Evolutionary conservation across 345 rosid genomes (phyloP).

Genomic region (Salix dunnii): DNA sequence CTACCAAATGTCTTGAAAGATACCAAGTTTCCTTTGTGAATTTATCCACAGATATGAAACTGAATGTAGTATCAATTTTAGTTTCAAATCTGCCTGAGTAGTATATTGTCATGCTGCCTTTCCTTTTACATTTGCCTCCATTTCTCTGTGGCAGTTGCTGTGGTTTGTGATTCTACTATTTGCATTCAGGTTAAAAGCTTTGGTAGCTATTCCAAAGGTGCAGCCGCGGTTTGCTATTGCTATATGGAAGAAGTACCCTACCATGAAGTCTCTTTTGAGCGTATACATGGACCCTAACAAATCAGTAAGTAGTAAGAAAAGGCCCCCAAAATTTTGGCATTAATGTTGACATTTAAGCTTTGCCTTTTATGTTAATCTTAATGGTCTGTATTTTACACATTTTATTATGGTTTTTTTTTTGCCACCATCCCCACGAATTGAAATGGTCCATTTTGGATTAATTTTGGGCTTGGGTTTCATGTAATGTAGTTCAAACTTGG

Average conservation of each 20-base stretch:
- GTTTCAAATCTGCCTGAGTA: neutral
- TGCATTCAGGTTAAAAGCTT: slow-evolving; percentile 72
- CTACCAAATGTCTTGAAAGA: neutral
- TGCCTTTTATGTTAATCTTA: neutral
- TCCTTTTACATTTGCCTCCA: neutral
- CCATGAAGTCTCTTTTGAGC: slow-evolving; percentile 89
- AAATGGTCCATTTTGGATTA: neutral
- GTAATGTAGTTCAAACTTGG: neutral
- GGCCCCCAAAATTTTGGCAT: neutral
- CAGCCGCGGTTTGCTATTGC: slow-evolving; percentile 90
- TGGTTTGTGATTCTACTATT: slow-evolving; percentile 1
- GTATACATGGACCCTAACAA: slow-evolving; percentile 74
- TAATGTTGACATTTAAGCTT: neutral
- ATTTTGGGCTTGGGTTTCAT: neutral
- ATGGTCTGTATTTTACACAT: neutral
- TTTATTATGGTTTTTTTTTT: neutral
- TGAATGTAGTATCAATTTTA: neutral
- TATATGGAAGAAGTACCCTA: slow-evolving; percentile 80
- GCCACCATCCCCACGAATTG: neutral
- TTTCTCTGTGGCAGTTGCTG: neutral
- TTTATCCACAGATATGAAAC: neutral
- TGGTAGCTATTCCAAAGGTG: slow-evolving; percentile 91
- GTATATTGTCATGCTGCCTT: neutral
- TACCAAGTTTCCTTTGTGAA: neutral
- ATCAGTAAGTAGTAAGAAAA: slow-evolving; percentile 51